Conservation (phyloP, 495 filamentous ascomycete species). For the Daldinia decipiens region DNA sequence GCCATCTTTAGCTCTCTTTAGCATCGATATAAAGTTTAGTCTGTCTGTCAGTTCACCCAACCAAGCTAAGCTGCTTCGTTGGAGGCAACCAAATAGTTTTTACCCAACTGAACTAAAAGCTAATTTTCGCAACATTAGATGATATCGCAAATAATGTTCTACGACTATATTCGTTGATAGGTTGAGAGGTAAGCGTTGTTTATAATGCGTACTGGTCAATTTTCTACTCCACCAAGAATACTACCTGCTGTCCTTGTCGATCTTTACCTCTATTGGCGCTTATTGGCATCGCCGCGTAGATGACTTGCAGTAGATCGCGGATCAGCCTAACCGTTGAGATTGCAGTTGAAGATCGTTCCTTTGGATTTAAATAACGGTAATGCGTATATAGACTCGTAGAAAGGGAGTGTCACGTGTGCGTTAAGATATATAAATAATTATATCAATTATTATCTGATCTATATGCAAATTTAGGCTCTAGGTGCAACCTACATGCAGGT, state of each 20-base stretch:
- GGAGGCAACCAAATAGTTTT: background rate
- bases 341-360: conserved; percentile 21
- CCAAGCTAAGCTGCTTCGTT: background rate
- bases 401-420: background rate
- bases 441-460: conserved; percentile 5
- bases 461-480: conserved; percentile 22
- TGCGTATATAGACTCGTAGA: background rate
- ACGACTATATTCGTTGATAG: background rate
- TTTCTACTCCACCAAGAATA: conserved; percentile 22
- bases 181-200: conserved; percentile 2
- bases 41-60: background rate
- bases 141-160: background rate
- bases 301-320: conserved; percentile 32
- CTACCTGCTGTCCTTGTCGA: conserved; percentile 28
- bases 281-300: conserved; percentile 13
- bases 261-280: conserved; percentile 24
- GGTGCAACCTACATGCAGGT: conserved; percentile 18
- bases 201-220: background rate
- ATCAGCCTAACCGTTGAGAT: conserved; percentile 13
- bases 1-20: too few relatives aligned
- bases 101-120: background rate
- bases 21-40: too few relatives aligned
- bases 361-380: background rate
- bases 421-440: background rate
- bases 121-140: background rate